A percentile compares a stretch with the other conserved stretches of the same genome.
Evolutionary conservation across 805 yeast genomes (phyloP).

Genomic region (Metschnikowia hibisci): DNA sequence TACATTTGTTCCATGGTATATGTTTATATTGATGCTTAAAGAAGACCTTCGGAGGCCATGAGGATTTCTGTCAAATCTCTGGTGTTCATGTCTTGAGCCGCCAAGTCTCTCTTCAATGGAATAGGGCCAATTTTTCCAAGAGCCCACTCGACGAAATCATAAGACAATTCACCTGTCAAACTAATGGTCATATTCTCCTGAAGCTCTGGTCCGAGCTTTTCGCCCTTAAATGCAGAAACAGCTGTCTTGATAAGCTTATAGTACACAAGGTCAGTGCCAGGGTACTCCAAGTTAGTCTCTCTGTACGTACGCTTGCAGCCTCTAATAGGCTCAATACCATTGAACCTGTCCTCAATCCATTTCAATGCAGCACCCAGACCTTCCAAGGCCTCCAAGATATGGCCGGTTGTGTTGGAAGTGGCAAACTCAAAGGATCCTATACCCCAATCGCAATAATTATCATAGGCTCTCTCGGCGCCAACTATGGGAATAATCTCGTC

Average conservation of each 20-base stretch:
- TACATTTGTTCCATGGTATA: neutral
- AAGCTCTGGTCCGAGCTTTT: constrained; percentile 9
- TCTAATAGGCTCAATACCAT: constrained; percentile 10
- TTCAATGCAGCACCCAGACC: constrained; percentile 14
- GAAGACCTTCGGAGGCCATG: constrained; percentile 2
- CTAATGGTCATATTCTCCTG: constrained; percentile 4
- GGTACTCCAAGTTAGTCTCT: constrained; percentile 9
- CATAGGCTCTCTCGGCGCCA: constrained; percentile 19
- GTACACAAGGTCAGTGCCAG: constrained; percentile 6
- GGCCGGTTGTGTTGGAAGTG: constrained; percentile 25
- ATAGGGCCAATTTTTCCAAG: constrained; percentile 9
- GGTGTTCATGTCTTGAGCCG: neutral
- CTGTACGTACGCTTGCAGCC: constrained; percentile 11
- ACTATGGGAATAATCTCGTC: constrained; percentile 24
- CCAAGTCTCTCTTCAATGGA: constrained; percentile 7
- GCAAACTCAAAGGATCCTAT: constrained; percentile 28
- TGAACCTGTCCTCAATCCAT: constrained; percentile 15
- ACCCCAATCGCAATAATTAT: constrained; percentile 30
- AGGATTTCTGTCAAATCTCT: neutral
- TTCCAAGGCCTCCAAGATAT: constrained; percentile 20
- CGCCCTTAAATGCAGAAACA: constrained; percentile 1
- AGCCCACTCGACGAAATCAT: constrained; percentile 1
- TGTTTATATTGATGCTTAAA: neutral
- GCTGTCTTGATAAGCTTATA: constrained; percentile 6
- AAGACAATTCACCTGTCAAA: neutral